Base-by-base conservation (phyloP, 2,329 filamentous ascomycete species). In the Aspergillus neoniger region DNA sequence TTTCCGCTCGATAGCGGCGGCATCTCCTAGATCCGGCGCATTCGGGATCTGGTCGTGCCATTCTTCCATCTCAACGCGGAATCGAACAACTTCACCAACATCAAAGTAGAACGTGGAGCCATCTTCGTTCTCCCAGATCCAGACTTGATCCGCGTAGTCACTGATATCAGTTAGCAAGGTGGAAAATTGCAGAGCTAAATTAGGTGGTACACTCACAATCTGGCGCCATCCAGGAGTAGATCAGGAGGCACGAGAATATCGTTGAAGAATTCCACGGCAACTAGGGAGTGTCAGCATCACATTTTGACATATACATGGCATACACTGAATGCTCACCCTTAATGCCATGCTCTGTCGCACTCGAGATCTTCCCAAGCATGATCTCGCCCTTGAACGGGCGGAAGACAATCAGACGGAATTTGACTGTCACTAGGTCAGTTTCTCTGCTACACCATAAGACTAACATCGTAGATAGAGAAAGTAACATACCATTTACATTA, bases 321-420 rank as follows among this genome's bases (percentile, higher is more conserved):
- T 17, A 36, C 4, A 30, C 41, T 14, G 12, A 6, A 17, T 21
- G 3, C 83, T 60, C 76, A 89, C 87, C 83, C 70, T 88, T 86
- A 70, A 96, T 91, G 39, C 91, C 92, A 1, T 88, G 81, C 7
- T 87, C 83, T 1, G 85, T 89, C 38, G 88, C 88, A 65, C 87
- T 88, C 65, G 88, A 88, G 76, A 99, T 97, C 65, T 88, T 89
- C 15, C 91, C 95, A 48, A 91, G 83, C 70, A 99, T 84, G 61
- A 97, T 91, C 75, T 99, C 95, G 51, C 92, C 91, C 73, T 96
- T 96, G 81, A 97, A 98, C 0, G 95, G 95, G 23, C 95, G 88
- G 76, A 98, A 99, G 30, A 99, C 92, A 17, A 97, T 84, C 72
- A 99, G 83, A 21, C 92, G 90, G 72, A 98, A 99, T 74, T 96